Conservation (phyloP, 2,329 filamentous ascomycete species). For the Pseudogymnoascus sp. region DNA sequence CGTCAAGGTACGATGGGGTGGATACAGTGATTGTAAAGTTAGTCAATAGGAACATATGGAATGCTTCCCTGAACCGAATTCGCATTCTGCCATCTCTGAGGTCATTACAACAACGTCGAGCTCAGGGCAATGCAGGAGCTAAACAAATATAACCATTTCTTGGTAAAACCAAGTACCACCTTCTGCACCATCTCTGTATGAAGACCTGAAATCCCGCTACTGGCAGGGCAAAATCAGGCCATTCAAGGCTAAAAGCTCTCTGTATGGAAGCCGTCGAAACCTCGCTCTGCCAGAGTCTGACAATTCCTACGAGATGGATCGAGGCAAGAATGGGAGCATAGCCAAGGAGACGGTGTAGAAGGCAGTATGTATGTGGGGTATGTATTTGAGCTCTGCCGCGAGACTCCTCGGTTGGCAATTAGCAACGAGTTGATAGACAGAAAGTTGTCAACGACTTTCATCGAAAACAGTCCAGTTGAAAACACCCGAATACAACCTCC, state of each 20-base stretch:
- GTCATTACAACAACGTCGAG: conserved; percentile 13
- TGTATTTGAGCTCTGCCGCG: conserved; percentile 25
- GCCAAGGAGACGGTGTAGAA: conserved; percentile 22
- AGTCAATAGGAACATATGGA: conserved; percentile 37
- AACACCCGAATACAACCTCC: conserved; percentile 6
- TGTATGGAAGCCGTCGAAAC: conserved; percentile 36
- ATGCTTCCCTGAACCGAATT: conserved; percentile 29
- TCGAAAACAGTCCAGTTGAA: background rate
- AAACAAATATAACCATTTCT: conserved; percentile 9
- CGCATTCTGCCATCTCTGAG: conserved; percentile 23
- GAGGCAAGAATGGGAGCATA: conserved; percentile 18
- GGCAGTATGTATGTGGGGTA: conserved; percentile 28
- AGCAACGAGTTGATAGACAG: conserved; percentile 19
- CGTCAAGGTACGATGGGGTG: conserved; percentile 33
- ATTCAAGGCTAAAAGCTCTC: conserved; percentile 20
- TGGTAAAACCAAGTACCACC: conserved; percentile 15
- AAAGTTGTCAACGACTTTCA: conserved; percentile 1
- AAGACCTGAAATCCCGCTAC: conserved; percentile 18
- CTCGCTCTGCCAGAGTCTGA: conserved; percentile 42
- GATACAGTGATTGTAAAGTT: conserved; percentile 35
- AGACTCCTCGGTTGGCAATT: background rate
- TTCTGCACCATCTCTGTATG: conserved; percentile 25
- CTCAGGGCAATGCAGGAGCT: background rate
- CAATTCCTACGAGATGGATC: conserved; percentile 52
- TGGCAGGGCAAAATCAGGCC: background rate